Evolutionary conservation across 345 rosid genomes (phyloP), one percentile per base, ranked within the genome.

Genomic region (Lenwebbia sp.): DNA sequence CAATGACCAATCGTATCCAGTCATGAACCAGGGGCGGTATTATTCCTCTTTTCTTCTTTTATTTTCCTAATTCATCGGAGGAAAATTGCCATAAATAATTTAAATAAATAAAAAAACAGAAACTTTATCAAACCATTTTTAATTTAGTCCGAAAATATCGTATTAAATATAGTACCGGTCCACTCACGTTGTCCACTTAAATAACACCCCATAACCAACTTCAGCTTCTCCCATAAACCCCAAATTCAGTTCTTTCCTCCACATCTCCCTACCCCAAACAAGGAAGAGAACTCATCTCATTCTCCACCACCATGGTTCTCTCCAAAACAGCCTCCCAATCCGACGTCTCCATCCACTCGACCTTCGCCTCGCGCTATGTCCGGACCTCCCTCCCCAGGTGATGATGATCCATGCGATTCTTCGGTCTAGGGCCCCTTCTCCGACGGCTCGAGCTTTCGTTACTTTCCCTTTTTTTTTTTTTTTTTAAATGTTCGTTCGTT

Each of bases 321-420:
- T 92, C 95, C 1, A 92, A 90, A 70, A 87, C 92, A 6, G 89
- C 88, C 1, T 91, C 95, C 51, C 88, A 92, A 19, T 91, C 96
- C 22, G 95, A 94, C 49, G 91, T 87, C 83, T 95, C 96, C 55
- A 83, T 95, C 70, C 95, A 95, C 91, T 94, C 96, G 76, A 95
- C 98, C 84, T 95, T 95, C 88, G 94, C 98, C 49, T 95, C 98
- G 55, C 92, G 98, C 76, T 95, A 95, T 70, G 98, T 95, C 51
- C 95, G 98, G 30, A 85, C 95, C 53, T 91, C 98, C 12, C 94
- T 95, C 60, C 96, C 98, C 2, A 89, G 94, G 95, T 82, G 49
- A 0, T 10, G 0, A 41, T 2, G 41, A 49, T 49, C 41, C 37
- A 90, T 89, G 55, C 76, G 37, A 0, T 21, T 4, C 52, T 37